phyloP scores from a whole-genome alignment of 2,329 filamentous ascomycete genomes.

The Scedosporium boydii region DNA sequence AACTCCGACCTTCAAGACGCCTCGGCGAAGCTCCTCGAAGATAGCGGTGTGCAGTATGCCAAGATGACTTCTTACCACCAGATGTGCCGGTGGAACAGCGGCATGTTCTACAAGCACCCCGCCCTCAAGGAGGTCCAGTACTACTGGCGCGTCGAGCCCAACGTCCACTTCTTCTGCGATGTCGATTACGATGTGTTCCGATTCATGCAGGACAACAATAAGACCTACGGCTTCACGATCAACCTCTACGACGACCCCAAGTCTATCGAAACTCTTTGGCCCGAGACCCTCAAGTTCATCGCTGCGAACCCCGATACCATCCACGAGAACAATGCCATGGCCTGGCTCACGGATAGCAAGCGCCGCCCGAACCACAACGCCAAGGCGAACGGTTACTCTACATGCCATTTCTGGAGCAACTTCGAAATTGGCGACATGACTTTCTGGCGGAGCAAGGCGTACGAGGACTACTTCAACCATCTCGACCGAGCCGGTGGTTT shows the following conservation, averaged over 20 bases:
- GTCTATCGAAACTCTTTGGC: slow-evolving; percentile 83
- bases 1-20: slow-evolving; percentile 77
- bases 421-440: slow-evolving; percentile 92
- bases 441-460: slow-evolving; percentile 84
- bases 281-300: slow-evolving; percentile 88
- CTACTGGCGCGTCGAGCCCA: slow-evolving; percentile 98
- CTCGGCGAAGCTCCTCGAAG: slow-evolving; percentile 71
- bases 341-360: slow-evolving; percentile 73
- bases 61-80: slow-evolving; percentile 87
- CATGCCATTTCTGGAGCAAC: slow-evolving; percentile 99
- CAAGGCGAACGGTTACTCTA: slow-evolving; percentile 86
- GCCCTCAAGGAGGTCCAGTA: slow-evolving; percentile 73
- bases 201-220: slow-evolving; percentile 97
- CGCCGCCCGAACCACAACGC: slow-evolving; percentile 70
- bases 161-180: slow-evolving; percentile 98
- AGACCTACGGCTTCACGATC: slow-evolving; percentile 98
- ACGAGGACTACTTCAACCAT: slow-evolving; percentile 94
- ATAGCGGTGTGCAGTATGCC: slow-evolving; percentile 85
- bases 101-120: slow-evolving; percentile 94
- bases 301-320: slow-evolving; percentile 74
- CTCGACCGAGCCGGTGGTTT: slow-evolving; percentile 90
- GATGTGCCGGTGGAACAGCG: slow-evolving; percentile 99
- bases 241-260: slow-evolving; percentile 88
- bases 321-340: slow-evolving; percentile 73
- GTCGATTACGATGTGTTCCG: slow-evolving; percentile 97